Evolutionary conservation across 805 yeast species (phyloP), one percentile per base, ranked within the genome.

Genomic region (Candida wancherniae): DNA sequence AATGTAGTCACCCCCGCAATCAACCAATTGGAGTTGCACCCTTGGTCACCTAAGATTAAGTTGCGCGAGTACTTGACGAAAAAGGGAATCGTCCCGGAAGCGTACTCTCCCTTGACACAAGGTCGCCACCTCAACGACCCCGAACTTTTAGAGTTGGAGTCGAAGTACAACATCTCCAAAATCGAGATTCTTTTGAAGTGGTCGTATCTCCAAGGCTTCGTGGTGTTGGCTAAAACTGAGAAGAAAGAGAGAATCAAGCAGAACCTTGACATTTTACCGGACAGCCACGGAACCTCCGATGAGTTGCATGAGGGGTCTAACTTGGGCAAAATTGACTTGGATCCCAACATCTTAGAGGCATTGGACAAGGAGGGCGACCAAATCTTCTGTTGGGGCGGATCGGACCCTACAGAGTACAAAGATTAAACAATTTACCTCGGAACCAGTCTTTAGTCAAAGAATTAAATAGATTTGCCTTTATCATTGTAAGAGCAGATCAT

Each of bases 21-120:
- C 24, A 80, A 85, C 54, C 94, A 86, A 53, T 73, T 85, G 48
- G 95, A 84, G 55, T 69, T 84, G 30, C 84, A 85, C 37, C 95
- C 92, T 13, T 84, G 92, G 88, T 64, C 80, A 47, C 84, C 80
- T 60, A 66, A 82, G 45, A 58, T 67, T 32, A 77, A 78, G 30
- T 63, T 85, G 35, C 75, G 81, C 14, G 71, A 76, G 32, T 81
- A 61, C 56, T 77, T 83, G 51, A 62, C 66, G 19, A 49, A 64
- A 10, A 57, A 78, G 35, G 75, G 67, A 26, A 71, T 87, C 23
- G 58, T 65, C 5, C 73, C 80, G 8, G 85, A 83, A 52, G 88
- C 94, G 1, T 87, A 73, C 58, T 77, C 92, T 6, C 95, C 96
- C 6, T 69, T 87, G 48, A 77, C 82, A 2, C 71, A 71, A 37